These are phyloP conservation scores for Cajanus cajan DNA, from an alignment of 306 rosid species.

Conservation along the genomic window DNA sequence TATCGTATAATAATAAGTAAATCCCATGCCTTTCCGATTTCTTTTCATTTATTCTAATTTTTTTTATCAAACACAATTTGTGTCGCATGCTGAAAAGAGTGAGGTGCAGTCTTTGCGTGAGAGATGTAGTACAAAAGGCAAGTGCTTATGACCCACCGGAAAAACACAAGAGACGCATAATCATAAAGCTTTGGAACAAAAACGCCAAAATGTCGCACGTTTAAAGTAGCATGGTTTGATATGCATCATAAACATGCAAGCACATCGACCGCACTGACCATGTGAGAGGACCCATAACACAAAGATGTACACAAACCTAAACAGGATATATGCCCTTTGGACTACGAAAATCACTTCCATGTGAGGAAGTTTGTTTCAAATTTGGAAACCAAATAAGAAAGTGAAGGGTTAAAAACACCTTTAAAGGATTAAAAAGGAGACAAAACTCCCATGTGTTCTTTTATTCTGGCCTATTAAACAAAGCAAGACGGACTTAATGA, in stretches of 20 bases:
- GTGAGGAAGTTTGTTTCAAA: neutral
- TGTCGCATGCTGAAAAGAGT: slow-evolving; percentile 28
- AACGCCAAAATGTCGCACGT: slow-evolving; percentile 22
- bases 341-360: slow-evolving; percentile 1
- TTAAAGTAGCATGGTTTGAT: neutral
- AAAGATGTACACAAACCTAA: neutral
- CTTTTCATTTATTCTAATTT: neutral
- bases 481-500: neutral
- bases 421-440: neutral
- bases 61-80: slow-evolving; percentile 8
- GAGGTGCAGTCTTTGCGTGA: neutral
- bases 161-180: slow-evolving; percentile 9
- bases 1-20: neutral
- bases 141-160: slow-evolving; percentile 22
- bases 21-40: neutral
- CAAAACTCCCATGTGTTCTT: neutral
- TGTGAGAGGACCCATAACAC: slow-evolving; percentile 3
- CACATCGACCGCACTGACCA: neutral
- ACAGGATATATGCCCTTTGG: neutral
- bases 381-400: slow-evolving; percentile 18
- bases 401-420: neutral
- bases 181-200: slow-evolving; percentile 17
- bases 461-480: neutral
- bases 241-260: neutral
- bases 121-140: slow-evolving; percentile 8